Base-by-base conservation (phyloP, 495 filamentous ascomycete genomes). In the Penicillium pulvis region DNA sequence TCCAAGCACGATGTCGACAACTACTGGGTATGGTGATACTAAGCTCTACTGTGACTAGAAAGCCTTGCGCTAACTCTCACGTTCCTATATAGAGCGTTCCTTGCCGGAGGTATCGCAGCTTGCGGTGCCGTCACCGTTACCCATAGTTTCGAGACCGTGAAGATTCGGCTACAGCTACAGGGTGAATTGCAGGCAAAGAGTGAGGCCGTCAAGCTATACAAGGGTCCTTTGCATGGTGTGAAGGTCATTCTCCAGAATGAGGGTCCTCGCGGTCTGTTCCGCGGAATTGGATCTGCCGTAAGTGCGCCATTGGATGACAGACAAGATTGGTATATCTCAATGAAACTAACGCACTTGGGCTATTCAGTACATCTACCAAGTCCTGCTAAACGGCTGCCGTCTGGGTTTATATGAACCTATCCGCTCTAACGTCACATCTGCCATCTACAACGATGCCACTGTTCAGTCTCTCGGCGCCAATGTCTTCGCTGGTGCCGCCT, bases 161-260 rank as follows among this genome's bases (percentile, higher is more conserved):
- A 99, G 85, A 99, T 98, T 71, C 90, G 93, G 90, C 83, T 98
- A 79, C 94, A 99, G 82, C 78, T 99, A 51, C 94, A 99, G 71
- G 94, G 94, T 71, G 94, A 99, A 79, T 82, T 99, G 54, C 91
- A 97, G 66, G 77, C 86, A 23, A 97, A 94, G 70, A 80, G 83
- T 56, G 87, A 91, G 58, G 90, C 92, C 45, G 87, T 87, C 55
- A 87, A 90, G 66, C 83, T 93, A 72, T 99, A 99, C 78, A 86
- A 83, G 51, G 94, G 94, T n/a, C 92, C 93, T 23, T 71, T 96
- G 56, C 95, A 99, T 67, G 94, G 92, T 60, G 90, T 96, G 47
- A 83, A 86, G 53, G 91, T 97, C 28, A 97, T 99, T 59, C 73
- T 94, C 31, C 85, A 88, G 60, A 97, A 98, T 77, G 94, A 99